A percentile compares a stretch with the other conserved stretches of the same genome.
Evolutionary conservation across 805 yeast genomes (phyloP).

Genomic region (Candida golubevii): DNA sequence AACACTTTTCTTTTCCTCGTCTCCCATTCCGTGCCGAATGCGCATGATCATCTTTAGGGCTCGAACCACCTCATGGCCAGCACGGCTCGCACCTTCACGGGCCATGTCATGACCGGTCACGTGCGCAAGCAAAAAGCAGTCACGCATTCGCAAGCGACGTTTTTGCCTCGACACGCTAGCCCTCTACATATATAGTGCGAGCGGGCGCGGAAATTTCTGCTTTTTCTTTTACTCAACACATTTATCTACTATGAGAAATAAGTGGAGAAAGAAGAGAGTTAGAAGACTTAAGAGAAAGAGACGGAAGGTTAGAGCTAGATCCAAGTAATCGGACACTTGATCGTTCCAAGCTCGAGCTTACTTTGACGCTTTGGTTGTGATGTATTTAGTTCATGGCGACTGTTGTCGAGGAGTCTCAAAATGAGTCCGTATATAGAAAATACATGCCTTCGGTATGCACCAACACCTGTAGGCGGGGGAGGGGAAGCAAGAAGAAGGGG

Average conservation of each 20-base stretch:
- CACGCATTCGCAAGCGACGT: conserved; percentile 10
- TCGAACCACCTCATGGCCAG: too few relatives aligned
- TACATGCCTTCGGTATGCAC: conserved; percentile 19
- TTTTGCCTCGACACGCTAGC: conserved; percentile 23
- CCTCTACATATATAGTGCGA: conserved; percentile 17
- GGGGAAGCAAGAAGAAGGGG: not conserved
- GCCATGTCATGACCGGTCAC: conserved; percentile 1
- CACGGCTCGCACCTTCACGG: too few relatives aligned
- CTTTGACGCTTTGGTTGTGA: conserved; percentile 2
- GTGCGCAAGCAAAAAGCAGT: conserved; percentile 14
- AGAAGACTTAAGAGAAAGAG: conserved; percentile 99
- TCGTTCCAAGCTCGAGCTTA: conserved; percentile 13
- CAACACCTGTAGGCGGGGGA: not conserved
- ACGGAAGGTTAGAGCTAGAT: conserved; percentile 99
- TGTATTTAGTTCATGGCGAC: not conserved
- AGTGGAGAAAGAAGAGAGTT: conserved; percentile 99
- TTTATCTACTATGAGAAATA: conserved; percentile 73
- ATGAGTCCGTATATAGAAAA: conserved; percentile 19
- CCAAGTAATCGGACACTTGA: conserved; percentile 72
- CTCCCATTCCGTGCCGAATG: too few relatives aligned
- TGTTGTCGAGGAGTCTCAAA: conserved; percentile 2
- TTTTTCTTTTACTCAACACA: conserved; percentile 18
- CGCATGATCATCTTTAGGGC: too few relatives aligned
- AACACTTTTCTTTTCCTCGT: too few relatives aligned
- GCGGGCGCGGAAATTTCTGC: conserved; percentile 20